phyloP scores from a whole-genome alignment of 2,329 filamentous ascomycete species.

The Cryphonectria nitschkei region DNA sequence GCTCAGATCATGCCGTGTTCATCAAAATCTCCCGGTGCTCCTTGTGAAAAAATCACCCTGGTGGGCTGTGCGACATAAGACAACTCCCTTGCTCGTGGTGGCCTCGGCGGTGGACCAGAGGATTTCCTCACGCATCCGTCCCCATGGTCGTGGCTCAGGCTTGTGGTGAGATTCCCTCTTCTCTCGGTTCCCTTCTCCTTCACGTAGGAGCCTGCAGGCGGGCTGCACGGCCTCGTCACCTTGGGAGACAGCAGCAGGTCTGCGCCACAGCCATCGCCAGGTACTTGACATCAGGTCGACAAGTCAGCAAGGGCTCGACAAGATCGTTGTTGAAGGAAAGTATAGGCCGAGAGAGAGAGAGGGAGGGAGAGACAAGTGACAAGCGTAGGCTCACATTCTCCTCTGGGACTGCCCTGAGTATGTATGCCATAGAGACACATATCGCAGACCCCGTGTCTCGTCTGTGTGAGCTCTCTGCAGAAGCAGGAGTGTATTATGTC shows the following conservation, averaged over 20 bases:
- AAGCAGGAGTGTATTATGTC: conserved; percentile 1
- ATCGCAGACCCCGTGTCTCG: conserved; percentile 9
- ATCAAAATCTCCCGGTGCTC: background rate
- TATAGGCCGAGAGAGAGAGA: background rate
- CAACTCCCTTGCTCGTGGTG: background rate
- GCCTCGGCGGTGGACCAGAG: background rate
- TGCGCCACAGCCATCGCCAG: background rate
- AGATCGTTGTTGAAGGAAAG: background rate
- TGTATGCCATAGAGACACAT: conserved; percentile 11
- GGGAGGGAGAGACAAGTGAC: too few relatives aligned
- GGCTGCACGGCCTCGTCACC: background rate
- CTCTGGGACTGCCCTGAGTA: background rate
- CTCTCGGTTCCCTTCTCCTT: background rate
- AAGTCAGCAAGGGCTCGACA: background rate
- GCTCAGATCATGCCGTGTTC: conserved; percentile 12
- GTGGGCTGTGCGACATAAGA: background rate
- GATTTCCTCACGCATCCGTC: background rate
- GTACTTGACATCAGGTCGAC: background rate
- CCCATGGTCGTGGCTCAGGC: background rate
- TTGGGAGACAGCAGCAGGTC: background rate
- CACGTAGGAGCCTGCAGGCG: background rate
- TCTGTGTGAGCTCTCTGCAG: conserved; percentile 6
- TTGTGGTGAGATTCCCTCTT: background rate
- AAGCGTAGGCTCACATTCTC: background rate
- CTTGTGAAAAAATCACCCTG: background rate